These are phyloP conservation scores for Dactylis glomerata DNA, from an alignment of 176 grass and related monocot genomes.

Conservation along the genomic window DNA sequence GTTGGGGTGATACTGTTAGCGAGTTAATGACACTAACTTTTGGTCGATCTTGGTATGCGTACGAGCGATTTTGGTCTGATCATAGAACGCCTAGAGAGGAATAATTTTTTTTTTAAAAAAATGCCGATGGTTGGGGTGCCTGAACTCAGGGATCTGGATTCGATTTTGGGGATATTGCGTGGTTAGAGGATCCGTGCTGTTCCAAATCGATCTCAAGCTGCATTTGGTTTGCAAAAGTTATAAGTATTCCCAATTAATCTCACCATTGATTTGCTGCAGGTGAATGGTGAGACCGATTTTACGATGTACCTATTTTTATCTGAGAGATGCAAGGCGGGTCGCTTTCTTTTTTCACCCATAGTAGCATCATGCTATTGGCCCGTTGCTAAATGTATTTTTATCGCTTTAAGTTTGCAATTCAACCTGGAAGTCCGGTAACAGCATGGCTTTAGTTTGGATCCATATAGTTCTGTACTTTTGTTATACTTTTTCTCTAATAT, in stretches of 20 bases:
- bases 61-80: too few species aligned
- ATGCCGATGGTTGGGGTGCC: not conserved
- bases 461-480: not conserved
- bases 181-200: not conserved
- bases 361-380: not conserved
- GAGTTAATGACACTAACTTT: not conserved
- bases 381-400: not conserved
- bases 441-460: not conserved
- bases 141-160: not conserved
- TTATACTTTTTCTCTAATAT: not conserved
- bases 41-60: not conserved
- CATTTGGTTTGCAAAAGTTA: not conserved
- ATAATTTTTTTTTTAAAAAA: not conserved
- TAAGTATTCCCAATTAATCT: not conserved
- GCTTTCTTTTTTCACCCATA: not conserved
- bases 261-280: not conserved
- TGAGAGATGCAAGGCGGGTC: not conserved
- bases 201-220: not conserved
- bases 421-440: not conserved
- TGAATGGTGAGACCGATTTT: not conserved
- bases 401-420: not conserved
- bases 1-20: not conserved
- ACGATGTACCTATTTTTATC: not conserved
- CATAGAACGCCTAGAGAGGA: not conserved
- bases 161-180: not conserved